Conservation (phyloP, 495 filamentous ascomycete genomes). For the Stereocaulon alpinum region DNA sequence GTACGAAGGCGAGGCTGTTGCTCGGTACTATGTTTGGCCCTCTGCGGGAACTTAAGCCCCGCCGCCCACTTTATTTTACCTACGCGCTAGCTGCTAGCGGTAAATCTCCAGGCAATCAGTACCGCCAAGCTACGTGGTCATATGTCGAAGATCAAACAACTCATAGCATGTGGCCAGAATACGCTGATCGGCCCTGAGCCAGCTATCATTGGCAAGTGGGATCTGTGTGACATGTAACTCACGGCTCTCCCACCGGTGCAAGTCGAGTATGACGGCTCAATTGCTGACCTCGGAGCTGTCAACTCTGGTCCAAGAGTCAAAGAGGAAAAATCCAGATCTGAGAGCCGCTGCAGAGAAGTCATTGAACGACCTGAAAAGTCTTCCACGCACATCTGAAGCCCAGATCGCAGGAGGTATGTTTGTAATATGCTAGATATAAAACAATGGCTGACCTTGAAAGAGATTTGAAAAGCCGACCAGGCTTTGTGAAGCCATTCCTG, state of each 20-base stretch:
- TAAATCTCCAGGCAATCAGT: neutral
- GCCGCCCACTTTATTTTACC: slow-evolving; percentile 6
- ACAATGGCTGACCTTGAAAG: slow-evolving; percentile 24
- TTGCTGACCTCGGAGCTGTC: slow-evolving; percentile 80
- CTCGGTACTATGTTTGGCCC: neutral
- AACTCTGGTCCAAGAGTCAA: slow-evolving; percentile 90
- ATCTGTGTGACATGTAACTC: neutral
- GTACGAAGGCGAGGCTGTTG: neutral
- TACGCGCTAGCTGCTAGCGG: neutral
- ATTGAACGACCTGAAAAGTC: slow-evolving; percentile 72
- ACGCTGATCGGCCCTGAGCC: neutral
- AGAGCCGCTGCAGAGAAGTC: slow-evolving; percentile 91
- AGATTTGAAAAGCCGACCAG: slow-evolving; percentile 75
- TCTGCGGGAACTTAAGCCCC: neutral
- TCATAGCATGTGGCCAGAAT: neutral
- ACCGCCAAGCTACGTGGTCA: neutral
- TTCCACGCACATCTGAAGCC: slow-evolving; percentile 66
- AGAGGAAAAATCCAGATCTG: slow-evolving; percentile 81
- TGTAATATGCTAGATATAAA: neutral
- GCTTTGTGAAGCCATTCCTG: slow-evolving; percentile 85
- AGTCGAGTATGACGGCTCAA: slow-evolving; percentile 77
- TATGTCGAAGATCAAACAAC: neutral
- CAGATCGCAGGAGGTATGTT: slow-evolving; percentile 72
- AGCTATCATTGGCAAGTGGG: neutral
- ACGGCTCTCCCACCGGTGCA: neutral